Base-by-base conservation (phyloP, 768 basidiomycete species). In the Russula sp. region DNA sequence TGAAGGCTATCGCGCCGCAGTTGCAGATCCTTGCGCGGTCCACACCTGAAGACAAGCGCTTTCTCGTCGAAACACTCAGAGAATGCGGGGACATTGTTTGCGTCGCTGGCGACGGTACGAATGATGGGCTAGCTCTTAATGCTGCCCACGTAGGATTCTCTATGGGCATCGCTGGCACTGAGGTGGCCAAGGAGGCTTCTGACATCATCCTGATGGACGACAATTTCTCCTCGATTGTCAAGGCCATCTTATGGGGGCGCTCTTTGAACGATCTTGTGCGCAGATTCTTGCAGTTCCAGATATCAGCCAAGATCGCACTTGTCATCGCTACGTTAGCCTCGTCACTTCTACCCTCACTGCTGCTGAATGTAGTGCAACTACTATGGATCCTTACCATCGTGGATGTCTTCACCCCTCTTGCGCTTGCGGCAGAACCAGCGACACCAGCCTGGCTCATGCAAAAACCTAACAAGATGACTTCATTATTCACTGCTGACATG, bases 191-290 rank as follows among this genome's bases (percentile, higher is more conserved):
- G 75, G 95, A 98, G 73, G 97, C 97, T 0, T 98, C 96, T 7
- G 97, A 99, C 69, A 97, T 99, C 70, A 95, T 98, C 68, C 84
- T 98, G 45, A 97, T 97, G 95, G 90, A 94, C 71, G 93, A 95
- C 74, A 95, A 96, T 72, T 98, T 99, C 72, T 77, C 92, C 38
- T 39, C 14, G 38, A 14, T 14, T 13, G 38, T 39, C 10, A 11
- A 39, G 11, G 41, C 18, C 41, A 4, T 41, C 3, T 2, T 41
- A 41, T 41, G 2, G 16, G 41, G 41, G 41, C 14, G 41, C 14
- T 41, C 14, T 16, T 41, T 41, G 41, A 4, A 41, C 41, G 41
- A 41, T 0, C 3, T 41, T 41, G 41, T 41, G 25, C 25, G 25
- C 25, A 29, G 25, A 14, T 41, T 16, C 3, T 16, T 2, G 41